Base-by-base conservation (phyloP, 805 yeast genomes). In the Candida ovalis region DNA sequence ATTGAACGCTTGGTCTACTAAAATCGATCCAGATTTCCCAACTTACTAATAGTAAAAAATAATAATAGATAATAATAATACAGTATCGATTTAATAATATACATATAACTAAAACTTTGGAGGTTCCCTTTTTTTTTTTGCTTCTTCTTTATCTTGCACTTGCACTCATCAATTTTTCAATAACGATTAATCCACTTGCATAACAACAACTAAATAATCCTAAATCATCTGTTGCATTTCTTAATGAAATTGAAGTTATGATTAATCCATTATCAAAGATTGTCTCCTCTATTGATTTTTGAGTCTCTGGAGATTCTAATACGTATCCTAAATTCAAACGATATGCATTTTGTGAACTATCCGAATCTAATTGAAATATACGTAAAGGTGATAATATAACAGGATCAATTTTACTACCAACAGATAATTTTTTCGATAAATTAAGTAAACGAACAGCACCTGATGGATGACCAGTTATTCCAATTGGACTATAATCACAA, bases 11-110 rank as follows among this genome's bases (percentile, higher is more conserved):
- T 90, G 95, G 87, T 76, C 86, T 45, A 73, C 67, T 15, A 70
- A 71, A 1, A 70, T 88, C 2, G 92, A 90, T 56, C 66, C 73
- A 0, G 53, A 56, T 0, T 72, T 88, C 43, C 96, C 96, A 10
- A 72, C 72, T 37, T 88, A 88, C 57, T 88, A 66, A 33, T n/a
- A 23, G 24, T 7, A 10, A 28, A 17, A 19, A 36, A 25, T 6
- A 43, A 39, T 10, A 43, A 33, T 12, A 33, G 5, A 36, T 28
- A 18, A 15, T 23, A 39, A 41, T 30, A 41, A 19, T 41, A 21
- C 15, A 15, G 9, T 15, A 15, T 13, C n/a, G 4, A 7, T 4
- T 4, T 18, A 40, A 46, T 25, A 21, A 25, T 18, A 40, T 42
- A 21, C 35, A 30, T 15, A 15, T 7, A 10, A 7, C 10, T 25